These are phyloP conservation scores for Coemansia umbellata DNA, from an alignment of 192 early-diverging fungal genomes.

Conservation along the genomic window DNA sequence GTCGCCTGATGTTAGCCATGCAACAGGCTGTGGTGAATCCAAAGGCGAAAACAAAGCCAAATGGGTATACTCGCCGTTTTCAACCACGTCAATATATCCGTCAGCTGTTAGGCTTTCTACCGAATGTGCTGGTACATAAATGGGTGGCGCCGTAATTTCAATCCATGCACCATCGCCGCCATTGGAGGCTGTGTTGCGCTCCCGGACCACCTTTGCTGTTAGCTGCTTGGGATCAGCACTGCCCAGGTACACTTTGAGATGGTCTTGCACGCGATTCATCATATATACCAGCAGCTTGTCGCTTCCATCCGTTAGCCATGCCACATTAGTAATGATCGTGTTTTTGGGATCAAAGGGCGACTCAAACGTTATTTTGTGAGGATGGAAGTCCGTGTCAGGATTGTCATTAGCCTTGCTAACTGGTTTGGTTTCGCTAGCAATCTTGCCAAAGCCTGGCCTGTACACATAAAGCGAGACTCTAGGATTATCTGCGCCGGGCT, in stretches of 20 bases:
- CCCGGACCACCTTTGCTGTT: conserved; percentile 51
- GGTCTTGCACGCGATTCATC: conserved; percentile 90
- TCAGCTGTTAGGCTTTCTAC: conserved; percentile 34
- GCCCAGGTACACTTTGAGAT: conserved; percentile 65
- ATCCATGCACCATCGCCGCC: conserved; percentile 70
- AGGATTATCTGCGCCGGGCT: conserved; percentile 86
- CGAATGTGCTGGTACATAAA: conserved; percentile 27
- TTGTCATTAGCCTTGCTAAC: conserved; percentile 38
- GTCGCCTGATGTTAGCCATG: conserved; percentile 63
- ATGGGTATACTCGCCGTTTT: conserved; percentile 65
- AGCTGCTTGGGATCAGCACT: conserved; percentile 32
- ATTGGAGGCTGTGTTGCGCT: conserved; percentile 54
- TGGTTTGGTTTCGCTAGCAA: not conserved
- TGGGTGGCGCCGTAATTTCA: conserved; percentile 52
- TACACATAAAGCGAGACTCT: conserved; percentile 70
- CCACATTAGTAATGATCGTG: conserved; percentile 75
- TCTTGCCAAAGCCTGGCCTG: conserved; percentile 44
- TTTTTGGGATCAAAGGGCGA: conserved; percentile 55
- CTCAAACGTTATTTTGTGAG: conserved; percentile 46
- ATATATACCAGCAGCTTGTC: conserved; percentile 65
- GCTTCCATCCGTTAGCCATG: conserved; percentile 69
- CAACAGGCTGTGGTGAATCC: conserved; percentile 44
- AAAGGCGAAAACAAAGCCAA: conserved; percentile 61
- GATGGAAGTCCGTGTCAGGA: conserved; percentile 35
- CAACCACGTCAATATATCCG: conserved; percentile 63